phyloP scores from a whole-genome alignment of 257 asterid species.

The Solanum appendiculatum region DNA sequence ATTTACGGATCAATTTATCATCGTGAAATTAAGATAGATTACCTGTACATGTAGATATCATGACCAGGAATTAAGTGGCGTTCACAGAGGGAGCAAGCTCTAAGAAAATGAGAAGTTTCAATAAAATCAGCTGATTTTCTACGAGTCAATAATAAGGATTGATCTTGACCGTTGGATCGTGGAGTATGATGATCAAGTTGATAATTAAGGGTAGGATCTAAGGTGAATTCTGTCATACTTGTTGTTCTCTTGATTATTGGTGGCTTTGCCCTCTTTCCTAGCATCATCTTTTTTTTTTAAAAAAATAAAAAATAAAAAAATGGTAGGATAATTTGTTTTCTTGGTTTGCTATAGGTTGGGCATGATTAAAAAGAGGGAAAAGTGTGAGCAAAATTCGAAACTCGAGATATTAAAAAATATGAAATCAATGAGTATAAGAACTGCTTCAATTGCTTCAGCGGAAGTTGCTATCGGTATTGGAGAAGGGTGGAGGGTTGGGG shows the following conservation, averaged over 20 bases:
- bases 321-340: background rate
- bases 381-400: background rate
- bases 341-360: background rate
- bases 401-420: background rate
- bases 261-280: constrained; percentile 70
- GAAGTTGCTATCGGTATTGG: background rate
- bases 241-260: constrained; percentile 62
- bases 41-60: constrained; percentile 86
- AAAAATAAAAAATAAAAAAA: background rate
- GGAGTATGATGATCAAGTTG: constrained; percentile 16
- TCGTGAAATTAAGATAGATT: background rate
- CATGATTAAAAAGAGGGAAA: background rate
- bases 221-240: constrained; percentile 60
- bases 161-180: constrained; percentile 8
- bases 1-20: background rate
- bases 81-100: constrained; percentile 60
- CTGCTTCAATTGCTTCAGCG: background rate
- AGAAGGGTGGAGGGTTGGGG: background rate
- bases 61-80: constrained; percentile 60
- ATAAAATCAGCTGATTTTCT: constrained; percentile 45
- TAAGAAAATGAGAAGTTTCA: constrained; percentile 49
- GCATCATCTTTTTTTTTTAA: constrained; percentile 22
- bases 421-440: background rate
- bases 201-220: constrained; percentile 17
- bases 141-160: constrained; percentile 21